Base-by-base conservation (phyloP, 2,329 filamentous ascomycete genomes). In the Dichotomopilus funicola region DNA sequence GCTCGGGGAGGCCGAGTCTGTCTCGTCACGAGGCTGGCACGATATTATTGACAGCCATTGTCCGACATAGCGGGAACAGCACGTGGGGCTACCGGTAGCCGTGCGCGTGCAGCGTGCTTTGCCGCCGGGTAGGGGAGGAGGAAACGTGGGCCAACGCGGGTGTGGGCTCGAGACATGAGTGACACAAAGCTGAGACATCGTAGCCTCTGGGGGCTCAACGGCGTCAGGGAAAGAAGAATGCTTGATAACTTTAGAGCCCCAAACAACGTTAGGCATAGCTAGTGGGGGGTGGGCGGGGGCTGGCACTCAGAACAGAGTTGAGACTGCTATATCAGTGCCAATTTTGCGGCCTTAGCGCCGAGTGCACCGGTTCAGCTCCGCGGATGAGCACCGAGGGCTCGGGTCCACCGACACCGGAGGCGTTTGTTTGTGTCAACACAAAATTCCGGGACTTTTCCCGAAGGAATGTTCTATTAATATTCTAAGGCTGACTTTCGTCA, bases 161-260 rank as follows among this genome's bases (percentile, higher is more conserved):
- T 46, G 47, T 40, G 49, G 49, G 57, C 55, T 61, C 61, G 59
- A 64, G 59, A 63, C 62, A 63, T 60, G 61, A 61, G 62, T 63
- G 61, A 62, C 61, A 63, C 62, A 61, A 54, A 61, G 58, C 56
- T 63, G 62, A 63, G 62, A 63, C 62, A 58, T 57, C 50, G 55
- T 41, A 50, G 51, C 13, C 49, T 45, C 19, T 27, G 47, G 50
- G 9, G 9, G 27, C 50, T 51, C 57, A 50, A 51, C 56, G 38
- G 37, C 12, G 37, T 37, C 48, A 44, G 50, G 38, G 36, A 56
- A 51, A 38, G 44, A 40, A 35, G 34, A 40, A 40, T 27, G 38
- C 49, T 45, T 37, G 47, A 59, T 51, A 41, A 51, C 45, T 33
- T 45, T 35, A 51, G 31, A n/a, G 7, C 12, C 13, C 44, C 49